phyloP scores from a whole-genome alignment of 306 rosid genomes.

The Cercis canadensis region DNA sequence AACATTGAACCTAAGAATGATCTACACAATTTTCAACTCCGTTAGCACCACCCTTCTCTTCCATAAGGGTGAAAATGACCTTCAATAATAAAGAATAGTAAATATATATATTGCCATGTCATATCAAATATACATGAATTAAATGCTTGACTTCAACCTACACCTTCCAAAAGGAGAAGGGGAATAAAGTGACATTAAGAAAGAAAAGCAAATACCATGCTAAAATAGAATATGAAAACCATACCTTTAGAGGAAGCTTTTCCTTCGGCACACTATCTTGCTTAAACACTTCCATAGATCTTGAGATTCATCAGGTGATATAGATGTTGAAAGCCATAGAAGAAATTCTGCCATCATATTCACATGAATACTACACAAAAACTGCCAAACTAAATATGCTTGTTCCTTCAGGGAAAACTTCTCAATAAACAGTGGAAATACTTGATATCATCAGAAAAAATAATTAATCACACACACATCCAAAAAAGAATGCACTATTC shows the following conservation, averaged over 20 bases:
- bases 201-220: constrained; percentile 24
- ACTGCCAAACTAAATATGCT: constrained; percentile 95
- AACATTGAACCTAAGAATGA: constrained; percentile 54
- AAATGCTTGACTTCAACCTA: constrained; percentile 26
- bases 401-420: constrained; percentile 91
- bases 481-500: constrained; percentile 9
- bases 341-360: constrained; percentile 92
- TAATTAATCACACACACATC: constrained; percentile 29
- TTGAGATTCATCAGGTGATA: constrained; percentile 82
- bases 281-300: constrained; percentile 77
- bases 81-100: constrained; percentile 49
- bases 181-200: constrained; percentile 1
- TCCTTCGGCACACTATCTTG: constrained; percentile 90
- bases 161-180: neutral
- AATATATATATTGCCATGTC: constrained; percentile 23
- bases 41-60: constrained; percentile 52
- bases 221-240: constrained; percentile 36
- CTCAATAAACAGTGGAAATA: constrained; percentile 88
- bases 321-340: constrained; percentile 90
- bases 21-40: constrained; percentile 44
- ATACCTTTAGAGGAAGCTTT: constrained; percentile 95
- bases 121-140: constrained; percentile 36
- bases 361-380: constrained; percentile 97
- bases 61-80: constrained; percentile 97
- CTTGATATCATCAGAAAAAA: constrained; percentile 59